Evolutionary conservation across 768 basidiomycete genomes (phyloP).

Genomic region (Naganishia friedmannii): DNA sequence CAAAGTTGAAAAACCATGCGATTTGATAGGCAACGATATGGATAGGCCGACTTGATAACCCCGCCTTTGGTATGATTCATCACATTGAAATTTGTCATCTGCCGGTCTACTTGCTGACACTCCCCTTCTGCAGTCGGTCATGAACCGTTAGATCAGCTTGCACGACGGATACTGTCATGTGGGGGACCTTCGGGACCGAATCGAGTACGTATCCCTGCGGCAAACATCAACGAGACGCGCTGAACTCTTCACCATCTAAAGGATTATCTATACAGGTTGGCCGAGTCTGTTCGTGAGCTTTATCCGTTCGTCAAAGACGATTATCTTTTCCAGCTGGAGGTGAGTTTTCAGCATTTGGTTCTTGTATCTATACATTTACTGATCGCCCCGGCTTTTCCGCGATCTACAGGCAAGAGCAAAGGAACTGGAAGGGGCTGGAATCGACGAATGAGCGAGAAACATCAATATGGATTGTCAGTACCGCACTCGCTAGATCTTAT

Average conservation of each 20-base stretch:
- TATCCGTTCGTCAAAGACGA: constrained; percentile 47
- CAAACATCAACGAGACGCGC: not conserved
- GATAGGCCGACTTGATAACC: constrained; percentile 62
- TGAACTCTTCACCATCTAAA: constrained; percentile 45
- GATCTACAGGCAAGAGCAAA: not conserved
- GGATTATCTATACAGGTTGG: constrained; percentile 84
- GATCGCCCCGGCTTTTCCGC: not conserved
- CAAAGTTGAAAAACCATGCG: not conserved
- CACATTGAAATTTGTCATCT: too few relatives aligned
- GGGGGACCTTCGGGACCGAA: constrained; percentile 86
- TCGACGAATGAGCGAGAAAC: not conserved
- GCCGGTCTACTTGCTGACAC: not conserved
- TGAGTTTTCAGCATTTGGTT: constrained; percentile 30
- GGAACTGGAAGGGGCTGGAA: not conserved
- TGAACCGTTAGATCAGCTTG: constrained; percentile 69
- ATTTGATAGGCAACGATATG: not conserved
- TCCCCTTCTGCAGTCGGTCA: constrained; percentile 65
- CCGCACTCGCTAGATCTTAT: not conserved
- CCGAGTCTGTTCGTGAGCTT: constrained; percentile 67
- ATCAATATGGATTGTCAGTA: not conserved
- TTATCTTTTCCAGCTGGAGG: constrained; percentile 50
- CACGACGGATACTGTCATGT: constrained; percentile 67
- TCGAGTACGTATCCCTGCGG: constrained; percentile 59
- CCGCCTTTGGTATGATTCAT: constrained; percentile 71
- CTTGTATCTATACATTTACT: not conserved